Conservation (phyloP, 805 yeast species). For the Torulaspora maleeae region DNA sequence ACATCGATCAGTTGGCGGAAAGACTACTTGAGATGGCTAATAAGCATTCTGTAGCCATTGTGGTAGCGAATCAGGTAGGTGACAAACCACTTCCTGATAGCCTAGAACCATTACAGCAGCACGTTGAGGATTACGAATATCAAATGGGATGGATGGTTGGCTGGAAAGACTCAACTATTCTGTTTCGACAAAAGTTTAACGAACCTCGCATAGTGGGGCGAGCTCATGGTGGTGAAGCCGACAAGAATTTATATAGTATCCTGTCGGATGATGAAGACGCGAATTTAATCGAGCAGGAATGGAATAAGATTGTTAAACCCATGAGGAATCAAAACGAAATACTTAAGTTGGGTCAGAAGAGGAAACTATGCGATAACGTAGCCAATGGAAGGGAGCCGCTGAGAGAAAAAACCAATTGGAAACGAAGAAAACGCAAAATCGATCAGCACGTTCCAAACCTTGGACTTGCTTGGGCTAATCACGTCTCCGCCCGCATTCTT, state of each 20-base stretch:
- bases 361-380: background rate
- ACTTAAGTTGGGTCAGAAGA: background rate
- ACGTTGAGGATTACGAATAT: constrained; percentile 45
- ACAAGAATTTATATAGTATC: constrained; percentile 12
- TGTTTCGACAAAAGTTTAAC: constrained; percentile 28
- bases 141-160: constrained; percentile 74
- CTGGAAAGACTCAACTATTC: constrained; percentile 52
- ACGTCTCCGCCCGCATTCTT: constrained; percentile 46
- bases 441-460: constrained; percentile 47
- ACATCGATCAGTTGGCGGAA: constrained; percentile 42
- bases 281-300: constrained; percentile 22
- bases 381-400: background rate
- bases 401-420: background rate
- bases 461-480: constrained; percentile 53
- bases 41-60: constrained; percentile 51
- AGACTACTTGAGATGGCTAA: constrained; percentile 48
- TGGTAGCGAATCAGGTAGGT: constrained; percentile 76
- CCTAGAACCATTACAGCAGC: constrained; percentile 12
- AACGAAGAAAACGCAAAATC: constrained; percentile 29
- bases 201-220: constrained; percentile 7
- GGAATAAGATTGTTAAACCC: constrained; percentile 3
- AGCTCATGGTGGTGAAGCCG: background rate
- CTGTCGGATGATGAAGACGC: constrained; percentile 33
- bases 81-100: constrained; percentile 41
- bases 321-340: background rate